Conservation (phyloP, 2,329 filamentous ascomycete species). For the Calonectria hongkongensis region DNA sequence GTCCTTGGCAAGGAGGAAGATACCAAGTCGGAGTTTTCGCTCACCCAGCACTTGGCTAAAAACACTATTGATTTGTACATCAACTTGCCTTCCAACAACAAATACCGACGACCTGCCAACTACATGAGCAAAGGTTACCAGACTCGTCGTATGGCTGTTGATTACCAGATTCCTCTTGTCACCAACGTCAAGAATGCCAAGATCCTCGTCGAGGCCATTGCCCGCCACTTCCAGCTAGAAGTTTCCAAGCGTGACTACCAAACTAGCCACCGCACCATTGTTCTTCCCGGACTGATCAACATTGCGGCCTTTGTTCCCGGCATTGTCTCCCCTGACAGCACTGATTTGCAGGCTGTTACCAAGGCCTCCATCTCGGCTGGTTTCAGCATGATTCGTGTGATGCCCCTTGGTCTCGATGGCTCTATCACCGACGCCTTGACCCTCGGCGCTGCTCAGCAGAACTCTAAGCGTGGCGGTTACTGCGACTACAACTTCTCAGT, state of each 20-base stretch:
- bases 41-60: conserved; percentile 97
- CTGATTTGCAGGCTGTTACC: conserved; percentile 81
- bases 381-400: conserved; percentile 87
- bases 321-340: conserved; percentile 77
- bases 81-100: conserved; percentile 99
- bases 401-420: conserved; percentile 83
- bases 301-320: conserved; percentile 87
- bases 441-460: conserved; percentile 83
- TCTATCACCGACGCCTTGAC: conserved; percentile 83
- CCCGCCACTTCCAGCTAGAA: conserved; percentile 89
- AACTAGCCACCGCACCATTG: conserved; percentile 87
- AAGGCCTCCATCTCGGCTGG: conserved; percentile 84
- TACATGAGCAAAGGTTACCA: conserved; percentile 99
- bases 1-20: conserved; percentile 87
- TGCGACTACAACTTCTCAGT: conserved; percentile 90
- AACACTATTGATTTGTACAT: conserved; percentile 99
- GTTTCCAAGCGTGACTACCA: conserved; percentile 92
- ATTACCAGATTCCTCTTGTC: conserved; percentile 96
- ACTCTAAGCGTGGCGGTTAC: conserved; percentile 79
- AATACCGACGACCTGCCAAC: conserved; percentile 95
- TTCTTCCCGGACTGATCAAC: conserved; percentile 85
- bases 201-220: conserved; percentile 94
- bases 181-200: conserved; percentile 99
- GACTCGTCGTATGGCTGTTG: conserved; percentile 97
- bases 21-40: conserved; percentile 95